Conservation (phyloP, 345 rosid species). For the Salix viminalis region DNA sequence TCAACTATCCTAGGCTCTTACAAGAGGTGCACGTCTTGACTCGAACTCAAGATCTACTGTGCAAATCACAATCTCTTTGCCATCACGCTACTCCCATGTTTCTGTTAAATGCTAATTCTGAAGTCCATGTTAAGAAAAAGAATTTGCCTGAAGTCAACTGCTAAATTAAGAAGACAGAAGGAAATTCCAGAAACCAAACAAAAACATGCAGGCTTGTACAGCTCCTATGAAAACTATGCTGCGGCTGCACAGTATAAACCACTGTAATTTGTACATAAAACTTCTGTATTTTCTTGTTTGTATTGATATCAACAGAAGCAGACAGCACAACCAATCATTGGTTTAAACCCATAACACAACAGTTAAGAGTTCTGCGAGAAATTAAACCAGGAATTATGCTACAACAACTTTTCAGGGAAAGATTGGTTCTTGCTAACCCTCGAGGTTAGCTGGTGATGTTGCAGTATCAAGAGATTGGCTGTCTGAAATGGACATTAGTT, state of each 20-base stretch:
- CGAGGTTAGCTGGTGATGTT: not conserved
- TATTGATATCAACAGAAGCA: not conserved
- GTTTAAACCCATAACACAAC: not conserved
- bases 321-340: not conserved
- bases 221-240: not conserved
- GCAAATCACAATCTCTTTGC: no score
- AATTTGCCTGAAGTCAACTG: not conserved
- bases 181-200: not conserved
- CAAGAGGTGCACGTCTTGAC: no score
- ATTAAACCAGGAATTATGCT: not conserved
- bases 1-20: no score
- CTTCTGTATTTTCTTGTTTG: not conserved
- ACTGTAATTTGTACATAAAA: not conserved
- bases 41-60: no score
- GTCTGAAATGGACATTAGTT: constrained; percentile 34
- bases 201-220: not conserved
- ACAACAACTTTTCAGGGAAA: not conserved
- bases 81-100: not conserved
- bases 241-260: not conserved
- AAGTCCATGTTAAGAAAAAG: not conserved
- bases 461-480: constrained; percentile 8
- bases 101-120: not conserved
- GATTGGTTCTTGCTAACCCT: not conserved
- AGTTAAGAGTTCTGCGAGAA: not conserved
- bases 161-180: not conserved